Conservation (phyloP, 805 yeast genomes). For the Hanseniaspora lindneri region DNA sequence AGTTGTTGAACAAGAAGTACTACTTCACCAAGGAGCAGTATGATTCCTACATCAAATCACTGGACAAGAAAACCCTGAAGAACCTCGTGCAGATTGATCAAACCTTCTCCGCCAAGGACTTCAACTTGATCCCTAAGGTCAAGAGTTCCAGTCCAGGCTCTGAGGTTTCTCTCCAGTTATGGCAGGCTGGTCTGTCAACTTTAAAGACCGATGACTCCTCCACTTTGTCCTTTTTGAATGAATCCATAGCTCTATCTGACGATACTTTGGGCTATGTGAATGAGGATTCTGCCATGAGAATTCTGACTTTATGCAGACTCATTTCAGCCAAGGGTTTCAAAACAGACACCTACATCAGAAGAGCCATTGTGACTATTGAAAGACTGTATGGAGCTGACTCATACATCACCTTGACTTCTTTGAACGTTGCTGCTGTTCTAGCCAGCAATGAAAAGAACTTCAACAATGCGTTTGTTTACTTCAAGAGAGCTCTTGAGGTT, state of each 20-base stretch:
- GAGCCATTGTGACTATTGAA: constrained; percentile 62
- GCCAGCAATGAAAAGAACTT: constrained; percentile 53
- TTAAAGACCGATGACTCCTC: constrained; percentile 31
- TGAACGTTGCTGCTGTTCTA: constrained; percentile 60
- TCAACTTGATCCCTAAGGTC: constrained; percentile 63
- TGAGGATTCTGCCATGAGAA: constrained; percentile 10
- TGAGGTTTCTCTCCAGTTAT: constrained; percentile 59
- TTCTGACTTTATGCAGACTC: constrained; percentile 45
- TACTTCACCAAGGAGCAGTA: constrained; percentile 33
- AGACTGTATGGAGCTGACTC: constrained; percentile 74
- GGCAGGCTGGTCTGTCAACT: constrained; percentile 45
- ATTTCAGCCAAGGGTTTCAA: constrained; percentile 24
- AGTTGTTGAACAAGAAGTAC: constrained; percentile 46
- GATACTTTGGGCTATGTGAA: constrained; percentile 66
- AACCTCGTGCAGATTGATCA: constrained; percentile 28
- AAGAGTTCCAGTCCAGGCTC: constrained; percentile 61
- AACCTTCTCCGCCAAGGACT: constrained; percentile 49
- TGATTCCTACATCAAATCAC: constrained; percentile 25
- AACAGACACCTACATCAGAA: constrained; percentile 55
- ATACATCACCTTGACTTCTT: constrained; percentile 57
- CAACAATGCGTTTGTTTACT: constrained; percentile 49
- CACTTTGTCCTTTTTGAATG: constrained; percentile 54
- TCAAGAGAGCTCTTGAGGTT: constrained; percentile 45
- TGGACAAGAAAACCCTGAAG: constrained; percentile 31
- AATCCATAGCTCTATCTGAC: constrained; percentile 61